Evolutionary conservation across 441 rosid species (phyloP).

Genomic region (Sinapis alba): DNA sequence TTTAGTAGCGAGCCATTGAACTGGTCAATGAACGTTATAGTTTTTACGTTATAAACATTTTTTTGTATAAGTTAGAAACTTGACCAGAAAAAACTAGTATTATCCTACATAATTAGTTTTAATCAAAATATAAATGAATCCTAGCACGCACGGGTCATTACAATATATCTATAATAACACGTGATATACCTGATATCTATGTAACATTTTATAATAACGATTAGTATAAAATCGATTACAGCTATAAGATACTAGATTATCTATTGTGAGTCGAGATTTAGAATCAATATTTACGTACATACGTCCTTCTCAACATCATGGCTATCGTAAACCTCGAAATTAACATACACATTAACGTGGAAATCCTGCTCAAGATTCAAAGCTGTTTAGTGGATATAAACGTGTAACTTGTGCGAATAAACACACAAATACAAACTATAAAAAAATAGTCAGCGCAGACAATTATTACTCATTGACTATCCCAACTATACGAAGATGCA

Average conservation of each 20-base stretch:
- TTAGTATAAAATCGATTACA: slow-evolving; percentile 2
- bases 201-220: slow-evolving; percentile 23
- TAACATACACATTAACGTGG: too few relatives aligned
- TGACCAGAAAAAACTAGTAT: background rate
- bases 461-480: slow-evolving; percentile 39
- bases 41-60: background rate
- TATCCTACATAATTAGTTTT: background rate
- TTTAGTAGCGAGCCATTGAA: background rate
- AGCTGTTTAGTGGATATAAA: slow-evolving; percentile 3
- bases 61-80: too few relatives aligned
- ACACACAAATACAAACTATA: slow-evolving; percentile 13
- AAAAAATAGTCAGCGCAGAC: slow-evolving; percentile 13
- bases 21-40: slow-evolving; percentile 17
- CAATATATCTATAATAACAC: slow-evolving; percentile 5
- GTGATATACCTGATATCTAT: slow-evolving; percentile 35
- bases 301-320: background rate
- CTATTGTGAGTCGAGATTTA: background rate
- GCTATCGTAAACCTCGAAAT: slow-evolving; percentile 1
- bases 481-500: slow-evolving; percentile 35
- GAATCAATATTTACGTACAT: too few relatives aligned
- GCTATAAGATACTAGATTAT: slow-evolving; percentile 16
- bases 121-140: slow-evolving; percentile 9
- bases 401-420: slow-evolving; percentile 9
- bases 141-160: slow-evolving; percentile 23
- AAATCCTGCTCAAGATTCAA: background rate